phyloP scores from a whole-genome alignment of 2,329 filamentous ascomycete species.

The Myriosclerotinia scirpicola region DNA sequence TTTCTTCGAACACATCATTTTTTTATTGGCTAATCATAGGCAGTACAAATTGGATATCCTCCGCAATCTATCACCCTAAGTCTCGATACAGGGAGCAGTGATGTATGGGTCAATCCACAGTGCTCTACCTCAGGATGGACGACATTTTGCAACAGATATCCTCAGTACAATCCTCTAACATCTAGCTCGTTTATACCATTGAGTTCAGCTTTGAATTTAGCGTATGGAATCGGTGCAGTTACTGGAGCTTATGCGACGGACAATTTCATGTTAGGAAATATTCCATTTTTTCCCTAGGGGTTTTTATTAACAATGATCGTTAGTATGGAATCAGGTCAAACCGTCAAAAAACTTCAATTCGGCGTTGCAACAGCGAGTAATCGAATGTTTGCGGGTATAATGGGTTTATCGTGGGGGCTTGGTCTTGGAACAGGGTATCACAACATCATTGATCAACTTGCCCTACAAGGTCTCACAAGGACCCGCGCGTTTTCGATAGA shows the following conservation, averaged over 20 bases:
- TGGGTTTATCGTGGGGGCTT: slow-evolving; percentile 23
- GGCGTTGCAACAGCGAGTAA: slow-evolving; percentile 19
- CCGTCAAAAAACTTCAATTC: slow-evolving; percentile 22
- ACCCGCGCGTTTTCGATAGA: slow-evolving; percentile 32
- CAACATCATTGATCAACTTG: slow-evolving; percentile 28
- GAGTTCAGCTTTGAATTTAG: slow-evolving; percentile 7
- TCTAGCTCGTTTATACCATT: slow-evolving; percentile 6
- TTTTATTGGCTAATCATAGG: not conserved
- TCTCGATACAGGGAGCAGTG: slow-evolving; percentile 21
- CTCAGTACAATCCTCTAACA: slow-evolving; percentile 15
- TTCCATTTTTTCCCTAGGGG: not conserved
- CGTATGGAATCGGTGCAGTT: slow-evolving; percentile 15
- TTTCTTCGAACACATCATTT: not conserved
- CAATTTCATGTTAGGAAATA: slow-evolving; percentile 11
- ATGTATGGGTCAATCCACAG: slow-evolving; percentile 20
- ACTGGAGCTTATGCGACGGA: slow-evolving; percentile 18
- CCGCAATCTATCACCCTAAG: slow-evolving; percentile 12
- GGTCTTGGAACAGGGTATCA: slow-evolving; percentile 26
- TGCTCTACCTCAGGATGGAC: slow-evolving; percentile 23
- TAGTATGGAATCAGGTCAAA: slow-evolving; percentile 19
- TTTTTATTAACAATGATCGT: not conserved
- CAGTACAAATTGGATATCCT: slow-evolving; percentile 22
- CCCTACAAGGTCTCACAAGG: slow-evolving; percentile 27
- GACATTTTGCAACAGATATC: slow-evolving; percentile 11
- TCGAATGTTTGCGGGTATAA: slow-evolving; percentile 23